Base-by-base conservation (phyloP, 2,329 filamentous ascomycete species). In the Venturia pyrina region DNA sequence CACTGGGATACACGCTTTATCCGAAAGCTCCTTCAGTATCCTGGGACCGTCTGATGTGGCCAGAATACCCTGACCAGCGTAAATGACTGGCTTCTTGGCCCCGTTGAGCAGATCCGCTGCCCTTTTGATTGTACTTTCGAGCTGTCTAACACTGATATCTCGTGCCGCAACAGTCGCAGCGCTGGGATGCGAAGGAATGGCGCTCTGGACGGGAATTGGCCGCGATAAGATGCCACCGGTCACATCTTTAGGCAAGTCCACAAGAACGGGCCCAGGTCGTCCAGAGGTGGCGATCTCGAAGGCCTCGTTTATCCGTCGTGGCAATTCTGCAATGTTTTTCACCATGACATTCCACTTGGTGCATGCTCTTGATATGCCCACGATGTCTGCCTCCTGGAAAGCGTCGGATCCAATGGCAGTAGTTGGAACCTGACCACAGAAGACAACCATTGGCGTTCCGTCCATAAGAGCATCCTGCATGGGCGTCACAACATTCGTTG, bases 311-410 rank as follows among this genome's bases (percentile, higher is more conserved):
- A 98, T 98, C 70, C 93, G 86, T 72, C 90, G 87, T 63, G 95
- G 95, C 66, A 99, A 83, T 79, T 99, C 95, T 63, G 91, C 92
- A 65, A 96, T 87, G 76, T 89, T 93, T 84, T 96, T 97, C 62
- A 97, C 91, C 92, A 98, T 96, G 68, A 96, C 91, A 73, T 98
- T 98, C 95, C 95, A 99, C 82, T 98, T 98, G 71, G 93, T 97
- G 83, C 93, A 97, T 24, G 93, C 88, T 73, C 93, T 86, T 43
- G 91, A 96, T 76, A 99, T 98, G 71, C 93, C 93, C 67, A 97
- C 83, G 44, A 96, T 88, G 74, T 99, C 95, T 67, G 92, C 93
- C 79, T 98, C 95, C 77, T 99, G 95, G 84, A 98, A 98, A 66
- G 92, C 91, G 76, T 98, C 93, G 69, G 90, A 96, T 68, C 95